These are phyloP conservation scores for Pochonia chlamydosporia DNA, from an alignment of 2,329 filamentous ascomycete species.

Conservation along the genomic window DNA sequence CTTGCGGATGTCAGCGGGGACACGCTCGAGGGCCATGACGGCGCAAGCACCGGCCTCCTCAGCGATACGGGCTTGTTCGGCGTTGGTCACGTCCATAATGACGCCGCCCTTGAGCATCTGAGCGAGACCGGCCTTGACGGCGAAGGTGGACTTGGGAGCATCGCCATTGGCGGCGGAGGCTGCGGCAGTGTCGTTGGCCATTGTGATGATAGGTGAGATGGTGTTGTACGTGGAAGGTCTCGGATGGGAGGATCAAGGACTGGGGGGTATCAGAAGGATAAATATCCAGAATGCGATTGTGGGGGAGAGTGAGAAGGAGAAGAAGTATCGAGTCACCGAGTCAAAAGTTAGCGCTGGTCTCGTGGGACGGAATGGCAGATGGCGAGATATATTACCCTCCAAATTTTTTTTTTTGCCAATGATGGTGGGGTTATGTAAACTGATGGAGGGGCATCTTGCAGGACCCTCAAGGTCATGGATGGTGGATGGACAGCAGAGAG, in stretches of 20 bases:
- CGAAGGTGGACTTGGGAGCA: constrained; percentile 55
- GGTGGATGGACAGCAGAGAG: background rate
- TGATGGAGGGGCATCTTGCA: constrained; percentile 6
- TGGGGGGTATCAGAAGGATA: background rate
- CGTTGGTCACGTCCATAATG: constrained; percentile 98
- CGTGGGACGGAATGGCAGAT: background rate
- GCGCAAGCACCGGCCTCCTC: constrained; percentile 93
- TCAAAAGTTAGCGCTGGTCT: background rate
- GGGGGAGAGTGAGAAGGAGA: background rate
- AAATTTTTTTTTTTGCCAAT: background rate
- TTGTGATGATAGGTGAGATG: constrained; percentile 11
- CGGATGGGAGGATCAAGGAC: background rate
- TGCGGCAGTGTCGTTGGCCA: constrained; percentile 29
- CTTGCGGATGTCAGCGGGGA: constrained; percentile 89
- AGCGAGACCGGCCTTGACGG: constrained; percentile 89
- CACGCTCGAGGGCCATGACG: constrained; percentile 97
- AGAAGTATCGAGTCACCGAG: no score
- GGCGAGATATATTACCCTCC: constrained; percentile 1
- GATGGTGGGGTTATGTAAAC: constrained; percentile 1
- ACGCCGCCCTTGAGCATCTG: constrained; percentile 99
- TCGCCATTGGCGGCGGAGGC: constrained; percentile 22
- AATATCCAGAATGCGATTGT: background rate
- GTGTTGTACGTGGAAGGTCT: background rate
- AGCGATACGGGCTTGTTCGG: constrained; percentile 90
- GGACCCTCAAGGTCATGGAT: background rate